Percentiles rank a stretch among this genome's conserved stretches.
Conservation (phyloP, 805 yeast genomes). For the Saccharomycopsis selenospora region DNA sequence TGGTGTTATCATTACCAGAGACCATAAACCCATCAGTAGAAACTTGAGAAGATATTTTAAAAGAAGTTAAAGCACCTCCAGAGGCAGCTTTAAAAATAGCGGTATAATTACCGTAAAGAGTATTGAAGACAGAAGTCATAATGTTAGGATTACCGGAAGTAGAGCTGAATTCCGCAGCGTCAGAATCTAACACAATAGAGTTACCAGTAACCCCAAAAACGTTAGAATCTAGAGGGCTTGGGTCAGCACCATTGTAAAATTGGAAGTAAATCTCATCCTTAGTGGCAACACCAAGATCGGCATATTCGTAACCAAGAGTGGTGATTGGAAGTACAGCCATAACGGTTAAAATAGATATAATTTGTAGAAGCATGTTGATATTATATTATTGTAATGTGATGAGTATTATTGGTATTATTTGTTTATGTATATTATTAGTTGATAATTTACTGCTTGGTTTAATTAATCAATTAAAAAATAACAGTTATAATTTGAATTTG, state of each 20-base stretch:
- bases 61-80: conserved; percentile 8
- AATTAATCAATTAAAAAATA: too few species aligned
- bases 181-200: conserved; percentile 40
- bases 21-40: conserved; percentile 8
- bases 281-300: conserved; percentile 3
- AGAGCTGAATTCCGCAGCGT: not conserved
- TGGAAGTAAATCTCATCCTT: conserved; percentile 6
- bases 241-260: conserved; percentile 6
- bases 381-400: too few species aligned
- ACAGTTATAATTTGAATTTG: too few species aligned
- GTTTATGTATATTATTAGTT: too few species aligned
- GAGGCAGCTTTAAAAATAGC: conserved; percentile 2
- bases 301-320: conserved; percentile 1
- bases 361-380: not conserved
- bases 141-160: not conserved
- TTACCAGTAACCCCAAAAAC: conserved; percentile 79
- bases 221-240: conserved; percentile 5
- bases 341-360: not conserved
- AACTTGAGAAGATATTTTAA: not conserved
- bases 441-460: too few species aligned
- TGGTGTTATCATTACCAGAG: conserved; percentile 5
- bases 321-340: not conserved
- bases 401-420: too few species aligned
- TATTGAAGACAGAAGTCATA: conserved; percentile 4
- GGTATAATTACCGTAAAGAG: conserved; percentile 5